Evolutionary conservation across 257 asterid genomes (phyloP).

Genomic region (Parsonsia alboflavescens): DNA sequence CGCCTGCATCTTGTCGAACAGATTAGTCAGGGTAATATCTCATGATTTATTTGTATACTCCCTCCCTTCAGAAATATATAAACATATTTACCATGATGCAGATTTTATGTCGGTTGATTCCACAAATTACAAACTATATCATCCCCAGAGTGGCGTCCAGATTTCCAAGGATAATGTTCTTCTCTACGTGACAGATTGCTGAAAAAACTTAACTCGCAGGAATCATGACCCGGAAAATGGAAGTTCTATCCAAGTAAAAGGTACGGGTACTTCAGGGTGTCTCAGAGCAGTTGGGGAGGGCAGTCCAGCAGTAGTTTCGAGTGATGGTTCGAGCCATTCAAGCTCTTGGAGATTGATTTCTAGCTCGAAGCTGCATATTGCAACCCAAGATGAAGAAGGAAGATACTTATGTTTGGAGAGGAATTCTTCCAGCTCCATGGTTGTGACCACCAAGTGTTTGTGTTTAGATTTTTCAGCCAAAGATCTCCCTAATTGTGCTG

Average conservation of each 20-base stretch:
- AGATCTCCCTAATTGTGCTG: constrained; percentile 22
- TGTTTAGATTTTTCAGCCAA: constrained; percentile 25
- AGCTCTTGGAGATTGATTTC: constrained; percentile 38
- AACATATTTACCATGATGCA: too few species aligned
- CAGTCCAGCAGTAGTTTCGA: constrained; percentile 24
- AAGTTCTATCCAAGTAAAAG: constrained; percentile 32
- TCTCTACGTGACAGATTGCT: constrained; percentile 29
- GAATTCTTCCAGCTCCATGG: constrained; percentile 17
- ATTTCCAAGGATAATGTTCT: neutral
- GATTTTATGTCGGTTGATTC: constrained; percentile 31
- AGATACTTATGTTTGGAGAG: constrained; percentile 50
- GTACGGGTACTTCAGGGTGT: constrained; percentile 18
- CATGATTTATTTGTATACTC: too few species aligned
- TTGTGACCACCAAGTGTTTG: constrained; percentile 51
- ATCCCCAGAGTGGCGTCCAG: constrained; percentile 53
- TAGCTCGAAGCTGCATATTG: constrained; percentile 36
- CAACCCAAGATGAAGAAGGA: constrained; percentile 33
- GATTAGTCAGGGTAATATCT: constrained; percentile 43
- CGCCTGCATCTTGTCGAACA: constrained; percentile 43
- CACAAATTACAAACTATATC: constrained; percentile 33
- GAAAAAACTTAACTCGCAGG: constrained; percentile 28
- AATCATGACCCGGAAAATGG: constrained; percentile 27
- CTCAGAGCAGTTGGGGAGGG: constrained; percentile 36
- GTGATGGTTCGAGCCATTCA: constrained; percentile 27
- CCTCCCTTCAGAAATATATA: too few species aligned